Base-by-base conservation (phyloP, 768 basidiomycete genomes). In the Amanita muscaria region DNA sequence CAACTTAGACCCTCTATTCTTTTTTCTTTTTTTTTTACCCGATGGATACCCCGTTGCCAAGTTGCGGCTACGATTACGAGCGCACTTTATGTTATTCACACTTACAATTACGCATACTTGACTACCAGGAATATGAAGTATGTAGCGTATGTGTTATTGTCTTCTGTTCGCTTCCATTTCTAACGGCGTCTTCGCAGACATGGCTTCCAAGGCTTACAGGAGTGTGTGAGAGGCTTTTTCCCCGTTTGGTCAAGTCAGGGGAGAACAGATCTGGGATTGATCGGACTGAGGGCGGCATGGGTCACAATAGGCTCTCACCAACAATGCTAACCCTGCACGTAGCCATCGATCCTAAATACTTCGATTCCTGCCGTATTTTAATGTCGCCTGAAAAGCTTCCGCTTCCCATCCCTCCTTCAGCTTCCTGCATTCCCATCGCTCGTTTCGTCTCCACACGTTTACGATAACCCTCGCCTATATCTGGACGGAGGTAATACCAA, bases 181-280 rank as follows among this genome's bases (percentile, higher is more conserved):
- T 30, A 41, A 41, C 40, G 40, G 24, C 40, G 40, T 41, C 25
- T 41, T 27, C 25, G n/a, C n/a, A n/a, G n/a, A n/a, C n/a, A n/a
- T n/a, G n/a, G n/a, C n/a, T n/a, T 30, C 30, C 14, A 19, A 22
- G 31, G 19, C 41, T 21, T 14, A 42, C 24, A 21, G 21, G 32
- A n/a, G 35, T 8, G 31, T 34, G 32, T 42, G 30, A 25, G 42
- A 33, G 31, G 31, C 22, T 12, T 3, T 32, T 31, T 42, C 42
- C 30, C 42, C 32, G 22, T 19, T 24, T 16, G 42, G 24, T 16
- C 18, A 36, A 36, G 15, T 19, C 15, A 1, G 34, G 22, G 31
- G 30, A n/a, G n/a, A n/a, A n/a, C 21, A 34, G 21, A n/a, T 32
- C 16, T 18, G 30, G 32, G 8, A 31, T 19, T 25, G 38, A 40